Percentiles rank a stretch among this genome's conserved stretches.
These are phyloP conservation scores for Salix arbutifolia DNA, from an alignment of 345 rosid genomes.

Conservation along the genomic window DNA sequence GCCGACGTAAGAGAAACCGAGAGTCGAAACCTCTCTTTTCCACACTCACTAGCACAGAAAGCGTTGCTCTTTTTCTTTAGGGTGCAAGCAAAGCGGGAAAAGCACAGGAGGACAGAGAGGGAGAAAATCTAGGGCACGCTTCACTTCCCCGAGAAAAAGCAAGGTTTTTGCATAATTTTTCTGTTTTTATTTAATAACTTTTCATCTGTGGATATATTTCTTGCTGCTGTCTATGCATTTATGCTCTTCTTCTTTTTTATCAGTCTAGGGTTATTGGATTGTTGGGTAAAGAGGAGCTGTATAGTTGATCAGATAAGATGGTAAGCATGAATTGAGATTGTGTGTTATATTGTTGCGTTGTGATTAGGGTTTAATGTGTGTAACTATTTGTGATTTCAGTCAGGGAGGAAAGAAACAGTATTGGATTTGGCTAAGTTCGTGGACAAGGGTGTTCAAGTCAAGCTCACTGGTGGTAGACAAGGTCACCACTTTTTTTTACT, in stretches of 20 bases:
- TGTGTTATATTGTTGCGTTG: background rate
- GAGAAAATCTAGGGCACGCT: background rate
- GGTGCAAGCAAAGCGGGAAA: slow-evolving; percentile 6
- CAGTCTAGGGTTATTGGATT: background rate
- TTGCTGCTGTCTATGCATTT: background rate
- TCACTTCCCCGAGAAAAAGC: background rate
- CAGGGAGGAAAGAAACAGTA: slow-evolving; percentile 94
- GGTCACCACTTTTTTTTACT: slow-evolving; percentile 36
- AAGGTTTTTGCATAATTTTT: background rate
- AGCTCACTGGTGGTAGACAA: slow-evolving; percentile 97
- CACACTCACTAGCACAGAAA: background rate
- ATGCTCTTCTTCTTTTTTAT: background rate
- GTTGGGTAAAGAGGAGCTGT: background rate
- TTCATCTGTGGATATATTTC: background rate
- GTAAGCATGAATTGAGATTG: background rate
- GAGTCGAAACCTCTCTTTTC: background rate
- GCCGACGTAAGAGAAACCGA: background rate
- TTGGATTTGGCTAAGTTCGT: slow-evolving; percentile 96
- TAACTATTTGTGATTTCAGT: slow-evolving; percentile 33
- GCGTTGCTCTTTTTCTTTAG: background rate
- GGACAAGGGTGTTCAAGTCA: slow-evolving; percentile 97
- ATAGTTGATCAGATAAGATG: background rate
- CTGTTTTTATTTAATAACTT: background rate
- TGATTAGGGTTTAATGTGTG: background rate
- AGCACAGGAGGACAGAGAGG: background rate